Percentiles rank a stretch among this genome's conserved stretches.
Conservation (phyloP, 2,329 filamentous ascomycete genomes). For the Penicillium fuscoglaucum region DNA sequence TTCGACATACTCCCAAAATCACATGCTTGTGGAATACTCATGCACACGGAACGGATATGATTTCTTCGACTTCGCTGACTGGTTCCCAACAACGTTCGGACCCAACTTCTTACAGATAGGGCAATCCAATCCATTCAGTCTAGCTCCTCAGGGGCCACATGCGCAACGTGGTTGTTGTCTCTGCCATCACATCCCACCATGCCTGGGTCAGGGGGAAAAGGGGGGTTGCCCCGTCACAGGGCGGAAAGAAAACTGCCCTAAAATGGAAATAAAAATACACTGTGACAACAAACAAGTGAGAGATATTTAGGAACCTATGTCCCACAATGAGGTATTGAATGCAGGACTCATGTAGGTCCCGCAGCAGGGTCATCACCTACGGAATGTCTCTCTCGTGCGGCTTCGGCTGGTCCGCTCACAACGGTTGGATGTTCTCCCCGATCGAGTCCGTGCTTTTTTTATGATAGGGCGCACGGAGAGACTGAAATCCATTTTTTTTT, state of each 20-base stretch:
- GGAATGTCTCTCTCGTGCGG: not conserved
- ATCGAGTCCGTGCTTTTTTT: conserved; percentile 6
- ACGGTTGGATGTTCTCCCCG: not conserved
- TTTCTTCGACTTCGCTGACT: not conserved
- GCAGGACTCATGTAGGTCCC: not conserved
- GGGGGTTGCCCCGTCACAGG: conserved; percentile 12
- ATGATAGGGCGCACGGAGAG: not conserved
- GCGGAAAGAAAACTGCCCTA: not conserved
- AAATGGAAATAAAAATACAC: not conserved
- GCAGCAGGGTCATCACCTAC: not conserved
- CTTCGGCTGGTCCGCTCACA: conserved; percentile 1
- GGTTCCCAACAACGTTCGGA: conserved; percentile 3
- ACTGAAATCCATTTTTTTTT: not conserved
- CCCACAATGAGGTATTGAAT: not conserved
- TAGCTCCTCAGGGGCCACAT: conserved; percentile 14
- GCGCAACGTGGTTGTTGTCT: conserved; percentile 24
- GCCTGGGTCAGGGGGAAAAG: conserved; percentile 12
- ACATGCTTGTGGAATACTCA: conserved; percentile 1
- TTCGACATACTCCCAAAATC: not conserved
- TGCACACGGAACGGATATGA: conserved; percentile 2
- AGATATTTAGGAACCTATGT: not conserved
- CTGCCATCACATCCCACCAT: conserved; percentile 13
- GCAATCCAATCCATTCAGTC: conserved; percentile 8
- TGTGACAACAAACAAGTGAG: conserved; percentile 1
- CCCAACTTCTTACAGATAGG: conserved; percentile 4